Conservation (phyloP, 2,329 filamentous ascomycete species). For the Phialocephala subalpina region DNA sequence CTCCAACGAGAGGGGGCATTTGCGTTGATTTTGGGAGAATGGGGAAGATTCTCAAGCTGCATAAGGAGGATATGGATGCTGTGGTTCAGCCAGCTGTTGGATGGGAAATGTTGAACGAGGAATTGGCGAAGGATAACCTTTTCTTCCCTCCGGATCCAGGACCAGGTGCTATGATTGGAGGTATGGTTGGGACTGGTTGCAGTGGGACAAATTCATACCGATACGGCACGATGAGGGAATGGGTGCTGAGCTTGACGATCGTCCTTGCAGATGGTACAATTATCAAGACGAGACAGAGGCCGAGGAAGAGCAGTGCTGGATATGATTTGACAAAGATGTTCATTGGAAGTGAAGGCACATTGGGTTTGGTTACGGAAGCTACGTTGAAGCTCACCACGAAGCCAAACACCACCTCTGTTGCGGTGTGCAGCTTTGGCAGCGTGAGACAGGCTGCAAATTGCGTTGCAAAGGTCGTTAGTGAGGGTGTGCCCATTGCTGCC, state of each 20-base stretch:
- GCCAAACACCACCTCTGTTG: slow-evolving; percentile 82
- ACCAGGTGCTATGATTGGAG: slow-evolving; percentile 90
- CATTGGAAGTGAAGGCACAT: slow-evolving; percentile 89
- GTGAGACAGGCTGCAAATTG: slow-evolving; percentile 59
- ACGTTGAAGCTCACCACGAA: slow-evolving; percentile 86
- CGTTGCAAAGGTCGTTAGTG: slow-evolving; percentile 80
- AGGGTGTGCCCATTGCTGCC: slow-evolving; percentile 87
- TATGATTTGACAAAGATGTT: slow-evolving; percentile 92
- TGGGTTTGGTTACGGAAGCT: slow-evolving; percentile 91
- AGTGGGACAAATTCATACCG: slow-evolving; percentile 89
- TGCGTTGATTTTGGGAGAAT: slow-evolving; percentile 88
- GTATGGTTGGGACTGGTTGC: slow-evolving; percentile 80
- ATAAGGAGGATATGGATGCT: slow-evolving; percentile 80
- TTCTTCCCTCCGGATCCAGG: slow-evolving; percentile 95
- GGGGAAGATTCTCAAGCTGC: slow-evolving; percentile 79
- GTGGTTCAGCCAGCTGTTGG: slow-evolving; percentile 83
- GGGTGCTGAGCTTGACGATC: slow-evolving; percentile 87
- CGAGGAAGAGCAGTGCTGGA: slow-evolving; percentile 88
- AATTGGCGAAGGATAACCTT: slow-evolving; percentile 74
- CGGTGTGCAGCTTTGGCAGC: slow-evolving; percentile 70
- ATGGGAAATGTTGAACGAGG: slow-evolving; percentile 87
- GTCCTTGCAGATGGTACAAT: slow-evolving; percentile 90
- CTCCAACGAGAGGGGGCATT: slow-evolving; percentile 82
- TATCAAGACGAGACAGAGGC: slow-evolving; percentile 87
- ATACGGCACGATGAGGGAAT: slow-evolving; percentile 95